Evolutionary conservation across 1,139 yeast species (phyloP), one percentile per base, ranked within the genome.

Genomic region (Blastobotrys proliferans): DNA sequence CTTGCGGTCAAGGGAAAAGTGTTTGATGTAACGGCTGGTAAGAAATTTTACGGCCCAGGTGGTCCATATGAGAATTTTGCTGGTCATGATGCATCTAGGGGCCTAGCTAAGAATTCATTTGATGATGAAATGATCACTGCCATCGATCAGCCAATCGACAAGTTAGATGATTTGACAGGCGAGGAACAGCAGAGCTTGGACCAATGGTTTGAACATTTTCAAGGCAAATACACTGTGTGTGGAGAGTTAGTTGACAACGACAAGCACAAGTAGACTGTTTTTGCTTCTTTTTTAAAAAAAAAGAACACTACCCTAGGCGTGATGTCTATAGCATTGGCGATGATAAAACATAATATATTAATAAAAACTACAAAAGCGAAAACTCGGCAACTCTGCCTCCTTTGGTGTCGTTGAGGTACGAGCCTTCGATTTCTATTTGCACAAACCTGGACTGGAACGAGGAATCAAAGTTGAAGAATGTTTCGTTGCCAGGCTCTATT

Each of bases 61-160:
- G 97, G 97, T 0, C 95, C 97, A 0, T 92, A 92, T 64, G 82
- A 84, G 45, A 88, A 87, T 60, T 92, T 92, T 70, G 97, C 97
- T 1, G 98, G 98, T 3, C 83, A 87, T 53, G 98, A 92, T 66
- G 97, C 98, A 2, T 83, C 95, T 2, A 71, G 98, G 52, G 98
- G 98, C 0, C 74, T 92, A 50, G 97, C 97, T 1, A 72, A 77
- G 57, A 92, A 90, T 63, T 84, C 95, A 26, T 92, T 92, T 66
- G 97, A 92, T 41, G 61, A 41, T 21, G 67, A 58, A 8, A 56
- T 67, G 58, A 56, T 69, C 14, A 62, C 68, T 1, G 61, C 66
- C 1, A 31, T 65, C 10, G 68, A 63, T 38, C 51, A 60, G 47
- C 94, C 95, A 10, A 75, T 92, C 52, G 98, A 92, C 58, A 66